phyloP scores from a whole-genome alignment of 75 land plant species.

The Pinus albicaulis region DNA sequence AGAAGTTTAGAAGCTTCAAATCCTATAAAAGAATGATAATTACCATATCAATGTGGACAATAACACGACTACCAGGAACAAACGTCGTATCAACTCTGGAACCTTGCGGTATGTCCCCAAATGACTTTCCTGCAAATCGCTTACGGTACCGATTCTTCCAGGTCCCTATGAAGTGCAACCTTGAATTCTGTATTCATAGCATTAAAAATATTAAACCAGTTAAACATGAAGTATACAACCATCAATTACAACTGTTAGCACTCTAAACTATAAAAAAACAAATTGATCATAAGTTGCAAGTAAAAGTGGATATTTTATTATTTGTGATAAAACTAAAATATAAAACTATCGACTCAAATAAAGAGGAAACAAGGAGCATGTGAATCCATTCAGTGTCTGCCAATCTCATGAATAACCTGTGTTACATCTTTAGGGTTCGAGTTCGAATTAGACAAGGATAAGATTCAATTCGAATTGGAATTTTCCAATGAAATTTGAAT shows the following conservation, averaged over 20 bases:
- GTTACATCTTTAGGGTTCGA: too few species aligned
- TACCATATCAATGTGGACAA: conserved; percentile 97
- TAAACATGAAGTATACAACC: not conserved
- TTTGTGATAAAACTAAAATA: not conserved
- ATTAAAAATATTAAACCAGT: not conserved
- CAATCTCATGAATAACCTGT: not conserved
- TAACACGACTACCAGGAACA: conserved; percentile 6
- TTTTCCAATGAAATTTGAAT: too few species aligned
- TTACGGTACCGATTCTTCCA: conserved; percentile 93
- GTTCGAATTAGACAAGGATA: too few species aligned
- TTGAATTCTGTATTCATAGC: conserved; percentile 57
- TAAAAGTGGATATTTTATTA: not conserved
- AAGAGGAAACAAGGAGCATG: not conserved
- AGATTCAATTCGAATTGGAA: too few species aligned
- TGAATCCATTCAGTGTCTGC: not conserved
- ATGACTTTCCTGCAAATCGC: conserved; percentile 31
- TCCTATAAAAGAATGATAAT: not conserved
- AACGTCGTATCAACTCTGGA: conserved; percentile 10
- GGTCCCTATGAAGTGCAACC: conserved; percentile 98
- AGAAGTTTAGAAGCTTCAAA: not conserved
- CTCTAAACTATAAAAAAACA: not conserved
- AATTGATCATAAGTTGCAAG: not conserved
- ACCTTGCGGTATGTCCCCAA: conserved; percentile 15
- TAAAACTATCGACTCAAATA: not conserved
- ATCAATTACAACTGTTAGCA: not conserved